phyloP scores from a whole-genome alignment of 192 early-diverging fungal genomes.

The Paraglomus brasilianum region DNA sequence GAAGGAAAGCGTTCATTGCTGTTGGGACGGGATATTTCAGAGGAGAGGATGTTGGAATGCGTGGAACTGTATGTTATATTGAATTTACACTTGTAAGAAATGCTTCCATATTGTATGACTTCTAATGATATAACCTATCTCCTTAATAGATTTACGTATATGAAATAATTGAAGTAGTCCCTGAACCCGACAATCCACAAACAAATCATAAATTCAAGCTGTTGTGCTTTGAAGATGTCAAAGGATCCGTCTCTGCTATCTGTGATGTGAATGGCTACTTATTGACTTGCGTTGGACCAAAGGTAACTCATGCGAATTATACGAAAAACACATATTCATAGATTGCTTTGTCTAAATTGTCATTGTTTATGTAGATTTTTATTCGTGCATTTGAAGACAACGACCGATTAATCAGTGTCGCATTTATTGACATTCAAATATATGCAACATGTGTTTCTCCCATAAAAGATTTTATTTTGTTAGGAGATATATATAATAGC shows the following conservation, averaged over 20 bases:
- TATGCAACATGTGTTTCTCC: conserved; percentile 80
- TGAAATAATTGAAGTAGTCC: conserved; percentile 96
- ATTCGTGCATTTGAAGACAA: conserved; percentile 83
- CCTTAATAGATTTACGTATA: conserved; percentile 76
- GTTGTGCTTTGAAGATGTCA: conserved; percentile 79
- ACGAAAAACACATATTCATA: not conserved
- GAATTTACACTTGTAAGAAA: not conserved
- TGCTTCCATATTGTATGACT: not conserved
- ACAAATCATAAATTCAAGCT: conserved; percentile 91
- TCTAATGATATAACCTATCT: conserved; percentile 11
- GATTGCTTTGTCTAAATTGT: conserved; percentile 1
- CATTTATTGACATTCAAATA: conserved; percentile 91
- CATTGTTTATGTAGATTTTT: conserved; percentile 57
- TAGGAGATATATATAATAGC: conserved; percentile 85
- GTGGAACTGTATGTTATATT: conserved; percentile 65
- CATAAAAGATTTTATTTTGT: conserved; percentile 84
- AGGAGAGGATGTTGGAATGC: conserved; percentile 88
- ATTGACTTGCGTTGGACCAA: conserved; percentile 82
- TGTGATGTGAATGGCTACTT: conserved; percentile 85
- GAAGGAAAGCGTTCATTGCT: conserved; percentile 81
- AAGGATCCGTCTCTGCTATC: conserved; percentile 83
- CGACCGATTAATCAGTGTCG: conserved; percentile 80
- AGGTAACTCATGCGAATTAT: conserved; percentile 47
- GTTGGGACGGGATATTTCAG: conserved; percentile 84
- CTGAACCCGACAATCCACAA: conserved; percentile 89